These are phyloP conservation scores for Trichothecium roseum DNA, from an alignment of 2,329 filamentous ascomycete species.

Conservation along the genomic window DNA sequence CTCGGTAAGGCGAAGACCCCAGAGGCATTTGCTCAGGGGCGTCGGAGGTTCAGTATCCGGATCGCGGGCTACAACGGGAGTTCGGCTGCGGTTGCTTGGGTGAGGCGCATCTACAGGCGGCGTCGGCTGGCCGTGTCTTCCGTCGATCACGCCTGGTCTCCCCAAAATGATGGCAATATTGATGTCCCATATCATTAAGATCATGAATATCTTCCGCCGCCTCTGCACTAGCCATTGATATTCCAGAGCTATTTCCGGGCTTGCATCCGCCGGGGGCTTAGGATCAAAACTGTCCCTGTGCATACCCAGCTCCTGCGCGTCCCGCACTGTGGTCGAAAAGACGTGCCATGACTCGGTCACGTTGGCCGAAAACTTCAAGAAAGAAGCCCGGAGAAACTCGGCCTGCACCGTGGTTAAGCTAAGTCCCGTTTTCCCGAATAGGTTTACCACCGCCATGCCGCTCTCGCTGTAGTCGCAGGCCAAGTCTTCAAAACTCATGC, in stretches of 20 bases:
- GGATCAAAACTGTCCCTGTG: conserved; percentile 44
- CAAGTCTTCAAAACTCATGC: conserved; percentile 50
- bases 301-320: conserved; percentile 53
- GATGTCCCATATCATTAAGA: conserved; percentile 38
- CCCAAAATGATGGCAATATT: conserved; percentile 43
- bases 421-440: conserved; percentile 47
- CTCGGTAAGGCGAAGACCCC: conserved; percentile 35
- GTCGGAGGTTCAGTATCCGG: conserved; percentile 42
- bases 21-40: conserved; percentile 41
- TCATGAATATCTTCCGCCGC: conserved; percentile 45
- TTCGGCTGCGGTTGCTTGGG: conserved; percentile 34
- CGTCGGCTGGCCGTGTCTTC: conserved; percentile 32
- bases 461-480: conserved; percentile 51
- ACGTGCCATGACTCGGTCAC: conserved; percentile 51
- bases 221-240: conserved; percentile 49
- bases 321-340: conserved; percentile 45
- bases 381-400: conserved; percentile 44
- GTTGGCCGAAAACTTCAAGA: conserved; percentile 48
- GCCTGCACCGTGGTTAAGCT: conserved; percentile 46
- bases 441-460: conserved; percentile 37
- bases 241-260: conserved; percentile 37
- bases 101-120: conserved; percentile 43
- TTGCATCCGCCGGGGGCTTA: conserved; percentile 28
- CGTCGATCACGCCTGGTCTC: conserved; percentile 45
- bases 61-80: conserved; percentile 35